Evolutionary conservation across 1,284 basidiomycete species (phyloP), one percentile per base, ranked within the genome.

Genomic region (Malassezia pachydermatis): DNA sequence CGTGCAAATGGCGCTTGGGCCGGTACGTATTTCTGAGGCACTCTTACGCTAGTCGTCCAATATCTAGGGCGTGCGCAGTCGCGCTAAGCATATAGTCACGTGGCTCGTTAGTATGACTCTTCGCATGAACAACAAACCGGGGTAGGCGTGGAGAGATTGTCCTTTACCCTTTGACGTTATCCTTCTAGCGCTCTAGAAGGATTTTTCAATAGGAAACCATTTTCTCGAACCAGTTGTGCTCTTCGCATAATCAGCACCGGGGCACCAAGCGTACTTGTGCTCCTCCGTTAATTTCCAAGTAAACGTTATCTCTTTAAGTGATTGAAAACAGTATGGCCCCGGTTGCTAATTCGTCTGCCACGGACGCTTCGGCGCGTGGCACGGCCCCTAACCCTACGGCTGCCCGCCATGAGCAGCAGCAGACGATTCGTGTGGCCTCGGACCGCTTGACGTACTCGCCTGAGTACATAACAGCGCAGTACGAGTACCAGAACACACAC

Each of bases 151-250:
- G 14, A 10, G 34, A 36, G 34, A 10, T 10, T 13, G 2, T 17
- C 14, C 9, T 19, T 13, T 2, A 2, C 16, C 4, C 29, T 30
- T 30, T 30, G 29, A 30, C 24, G 36, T 38, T n/a, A 27, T 35
- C 39, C 46, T 48, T 41, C 39, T 48, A 23, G 37, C 17, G 3
- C 27, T 32, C 29, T 41, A 47, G 51, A 33, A 46, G 49, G 43
- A 40, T 33, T 17, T 17, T 14, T 11, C 24, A 30, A 10, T 16
- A 19, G 20, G 16, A 29, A 44, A 65, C 37, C 64, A 68, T 67
- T 64, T 70, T 63, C 58, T 57, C 66, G 57, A 68, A 69, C 57
- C 61, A 65, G 51, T 59, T 68, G 46, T 62, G 67, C 63, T 66
- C 64, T 32, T 59, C 55, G 39, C 67, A 60, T 50, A 51, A 54